Base-by-base conservation (phyloP, 2,329 filamentous ascomycete species). In the Cladosporium sp. region DNA sequence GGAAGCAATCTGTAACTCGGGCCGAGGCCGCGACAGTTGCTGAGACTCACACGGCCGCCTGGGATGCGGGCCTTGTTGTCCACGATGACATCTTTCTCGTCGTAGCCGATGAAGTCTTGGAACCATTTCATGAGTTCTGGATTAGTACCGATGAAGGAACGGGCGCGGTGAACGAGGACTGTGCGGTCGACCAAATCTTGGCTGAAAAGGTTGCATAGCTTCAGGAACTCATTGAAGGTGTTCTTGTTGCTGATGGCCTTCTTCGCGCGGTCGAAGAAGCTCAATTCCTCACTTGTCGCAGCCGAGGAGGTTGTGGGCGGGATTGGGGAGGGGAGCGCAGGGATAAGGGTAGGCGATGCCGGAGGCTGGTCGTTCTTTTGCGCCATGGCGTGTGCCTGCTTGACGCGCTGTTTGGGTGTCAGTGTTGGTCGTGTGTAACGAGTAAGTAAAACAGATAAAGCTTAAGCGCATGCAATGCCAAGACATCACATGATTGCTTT, bases 191-290 rank as follows among this genome's bases (percentile, higher is more conserved):
- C 96, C 59, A 99, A 85, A 70, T 96, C 93, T 72, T 96, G 91
- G 25, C 91, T 95, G 80, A 92, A 99, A 32, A 99, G 84, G 71
- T 98, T 99, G 82, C 94, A 95, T 7, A 99, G 87, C 81, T 99
- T 99, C 69, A 99, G 80, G 78, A 99, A 99, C 77, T 99, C 95
- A 72, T 91, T 93, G 85, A 96, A 96, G 2, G 90, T 90, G 64
- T 92, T 91, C 76, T 96, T 91, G 77, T 98, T 98, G 67, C 90
- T 89, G 65, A 99, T 92, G 73, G 90, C 94, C 79, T 99, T 99
- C 85, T 97, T 98, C 21, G 95, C 93, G 8, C 93, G 89, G 67
- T 99, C 95, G 72, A 99, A 99, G 79, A 98, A 98, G 1, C 88
- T 88, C 61, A 98, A 85, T 75, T 98, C 94, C 65, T 98, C 94